A percentile compares a stretch with the other conserved stretches of the same genome.
Evolutionary conservation across 768 basidiomycete genomes (phyloP).

Genomic region (Pisolithus microcarpus): DNA sequence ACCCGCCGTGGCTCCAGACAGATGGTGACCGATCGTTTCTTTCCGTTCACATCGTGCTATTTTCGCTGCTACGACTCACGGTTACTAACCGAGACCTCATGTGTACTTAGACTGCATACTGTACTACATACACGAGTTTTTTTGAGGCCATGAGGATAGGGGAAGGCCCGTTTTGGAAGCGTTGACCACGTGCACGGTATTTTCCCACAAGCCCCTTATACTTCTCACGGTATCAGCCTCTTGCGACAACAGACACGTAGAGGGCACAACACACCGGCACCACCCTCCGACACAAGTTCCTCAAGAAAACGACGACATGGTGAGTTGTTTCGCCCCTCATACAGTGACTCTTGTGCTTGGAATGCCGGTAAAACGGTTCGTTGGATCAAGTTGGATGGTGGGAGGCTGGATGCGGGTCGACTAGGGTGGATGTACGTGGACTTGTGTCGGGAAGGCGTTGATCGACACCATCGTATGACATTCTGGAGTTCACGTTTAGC

Average conservation of each 20-base stretch:
- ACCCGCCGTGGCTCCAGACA: background rate
- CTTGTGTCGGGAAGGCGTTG: too few species aligned
- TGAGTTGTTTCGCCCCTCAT: conserved; percentile 29
- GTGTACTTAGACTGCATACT: too few species aligned
- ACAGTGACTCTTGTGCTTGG: conserved; percentile 7
- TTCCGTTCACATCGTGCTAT: too few species aligned
- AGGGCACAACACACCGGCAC: conserved; percentile 1
- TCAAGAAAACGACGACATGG: conserved; percentile 39
- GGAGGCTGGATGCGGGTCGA: conserved; percentile 27
- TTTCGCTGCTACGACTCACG: too few species aligned
- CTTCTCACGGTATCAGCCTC: too few species aligned
- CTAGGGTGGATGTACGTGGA: conserved; percentile 33
- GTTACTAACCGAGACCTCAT: too few species aligned
- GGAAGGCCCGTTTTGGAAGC: too few species aligned
- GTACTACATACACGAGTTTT: too few species aligned
- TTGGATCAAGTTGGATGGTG: conserved; percentile 11
- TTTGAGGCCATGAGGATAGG: too few species aligned
- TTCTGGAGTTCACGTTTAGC: background rate
- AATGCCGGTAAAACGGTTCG: conserved; percentile 1
- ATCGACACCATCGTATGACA: background rate
- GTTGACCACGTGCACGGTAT: too few species aligned
- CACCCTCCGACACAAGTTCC: conserved; percentile 17
- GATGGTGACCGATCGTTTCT: background rate
- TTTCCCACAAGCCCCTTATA: too few species aligned
- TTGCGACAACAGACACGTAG: too few species aligned